Base-by-base conservation (phyloP, 2,329 filamentous ascomycete species). In the Diplodia mutila region DNA sequence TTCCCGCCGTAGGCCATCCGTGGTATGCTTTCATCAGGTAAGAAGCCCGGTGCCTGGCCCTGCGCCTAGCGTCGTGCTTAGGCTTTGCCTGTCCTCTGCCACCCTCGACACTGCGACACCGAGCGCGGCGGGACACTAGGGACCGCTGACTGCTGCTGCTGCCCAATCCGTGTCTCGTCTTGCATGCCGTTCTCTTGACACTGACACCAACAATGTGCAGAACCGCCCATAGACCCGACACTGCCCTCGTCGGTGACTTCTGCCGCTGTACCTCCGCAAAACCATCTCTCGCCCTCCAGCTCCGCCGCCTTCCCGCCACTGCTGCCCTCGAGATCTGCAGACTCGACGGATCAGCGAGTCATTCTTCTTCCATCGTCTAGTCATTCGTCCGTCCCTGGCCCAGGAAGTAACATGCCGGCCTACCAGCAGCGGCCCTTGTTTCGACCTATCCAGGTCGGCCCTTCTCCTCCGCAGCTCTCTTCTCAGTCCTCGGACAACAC, bases 391-490 rank as follows among this genome's bases (percentile, higher is more conserved):
- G 37, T n/a, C 18, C 32, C 52, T 42, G 46, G n/a, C 46, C 66
- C 63, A 54, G 39, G 29, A 49, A 29, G 32, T 42, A 48, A 54
- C 42, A 67, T 67, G 66, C 66, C 66, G 48, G 59, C 66, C 14
- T 67, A 67, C 59, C 66, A 67, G n/a, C 66, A 63, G 21, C 66
- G 66, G 23, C 66, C 57, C 21, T 55, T 64, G 57, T 67, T 67
- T 57, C 57, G 66, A 63, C 66, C 66, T 39, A 67, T 67, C 59
- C 66, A 63, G 66, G 66, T 67, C 66, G 66, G 66, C 29, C 66
- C 66, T 37, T 63, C 66, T 46, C 57, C 59, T 54, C 66, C 66
- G 25, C 66, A 67, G 59, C 48, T 64, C 32, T 67, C 66, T 42
- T 64, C 66, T 46, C 66, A 67, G 51, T 64, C 59, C 12, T 64